These are phyloP conservation scores for Oryza officinalis DNA, from an alignment of 176 grass and related monocot genomes.

Conservation along the genomic window DNA sequence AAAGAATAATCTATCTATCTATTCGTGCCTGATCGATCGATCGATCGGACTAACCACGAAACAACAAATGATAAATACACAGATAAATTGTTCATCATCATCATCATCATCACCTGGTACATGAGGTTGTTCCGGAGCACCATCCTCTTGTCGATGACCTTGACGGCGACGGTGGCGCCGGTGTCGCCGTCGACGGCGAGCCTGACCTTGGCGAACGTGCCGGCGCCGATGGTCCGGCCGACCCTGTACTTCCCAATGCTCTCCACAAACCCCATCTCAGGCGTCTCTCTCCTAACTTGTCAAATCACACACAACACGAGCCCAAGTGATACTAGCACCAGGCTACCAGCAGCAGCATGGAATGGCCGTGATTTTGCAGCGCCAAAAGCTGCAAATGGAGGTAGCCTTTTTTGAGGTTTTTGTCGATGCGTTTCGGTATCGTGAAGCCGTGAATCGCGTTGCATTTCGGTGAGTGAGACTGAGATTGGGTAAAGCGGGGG, in stretches of 20 bases:
- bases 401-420: background rate
- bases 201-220: slow-evolving; percentile 75
- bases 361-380: background rate
- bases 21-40: too few relatives aligned
- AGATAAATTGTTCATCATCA: background rate
- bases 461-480: background rate
- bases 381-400: too few relatives aligned
- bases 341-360: background rate
- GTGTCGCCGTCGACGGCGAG: slow-evolving; percentile 53
- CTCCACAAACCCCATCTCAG: slow-evolving; percentile 41
- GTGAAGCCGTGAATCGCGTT: background rate
- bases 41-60: too few relatives aligned
- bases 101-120: slow-evolving; percentile 41
- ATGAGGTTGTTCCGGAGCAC: slow-evolving; percentile 62
- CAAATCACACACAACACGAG: background rate
- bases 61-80: too few relatives aligned
- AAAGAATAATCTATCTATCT: too few relatives aligned
- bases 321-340: background rate
- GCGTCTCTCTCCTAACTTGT: background rate
- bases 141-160: slow-evolving; percentile 66
- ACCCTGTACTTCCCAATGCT: slow-evolving; percentile 64
- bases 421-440: too few relatives aligned
- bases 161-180: slow-evolving; percentile 49
- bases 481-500: background rate
- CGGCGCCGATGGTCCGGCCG: slow-evolving; percentile 65